Evolutionary conservation across 495 filamentous ascomycete species (phyloP).

Genomic region (Podospora sp.): DNA sequence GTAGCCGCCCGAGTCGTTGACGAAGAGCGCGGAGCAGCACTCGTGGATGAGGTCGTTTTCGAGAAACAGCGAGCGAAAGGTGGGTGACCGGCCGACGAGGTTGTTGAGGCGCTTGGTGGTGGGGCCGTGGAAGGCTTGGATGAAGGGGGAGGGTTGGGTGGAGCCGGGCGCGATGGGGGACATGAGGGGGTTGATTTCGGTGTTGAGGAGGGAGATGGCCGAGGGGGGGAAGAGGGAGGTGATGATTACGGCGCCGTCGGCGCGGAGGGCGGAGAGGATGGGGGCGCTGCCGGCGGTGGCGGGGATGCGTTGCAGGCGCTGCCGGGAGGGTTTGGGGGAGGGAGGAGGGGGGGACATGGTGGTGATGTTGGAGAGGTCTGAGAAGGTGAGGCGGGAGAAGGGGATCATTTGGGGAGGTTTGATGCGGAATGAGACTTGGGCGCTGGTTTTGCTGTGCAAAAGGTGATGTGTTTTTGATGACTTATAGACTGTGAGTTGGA

Average conservation of each 20-base stretch:
- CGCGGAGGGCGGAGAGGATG: conserved; percentile 15
- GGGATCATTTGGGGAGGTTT: neutral
- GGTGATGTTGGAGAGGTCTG: neutral
- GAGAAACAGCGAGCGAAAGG: conserved; percentile 17
- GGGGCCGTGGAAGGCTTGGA: conserved; percentile 19
- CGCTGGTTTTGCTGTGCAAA: neutral
- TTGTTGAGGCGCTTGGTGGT: conserved; percentile 20
- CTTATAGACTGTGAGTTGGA: neutral
- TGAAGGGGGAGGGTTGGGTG: conserved; percentile 11
- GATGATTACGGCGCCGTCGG: conserved; percentile 21
- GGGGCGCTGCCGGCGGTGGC: conserved; percentile 1
- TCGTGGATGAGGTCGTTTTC: conserved; percentile 19
- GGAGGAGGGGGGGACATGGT: neutral
- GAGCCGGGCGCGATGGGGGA: conserved; percentile 1
- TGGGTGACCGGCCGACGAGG: conserved; percentile 8
- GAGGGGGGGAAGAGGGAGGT: conserved; percentile 14
- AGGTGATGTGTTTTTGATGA: no score
- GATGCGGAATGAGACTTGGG: no score
- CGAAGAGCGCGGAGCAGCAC: conserved; percentile 11
- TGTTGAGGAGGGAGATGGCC: conserved; percentile 6
- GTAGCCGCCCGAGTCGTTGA: conserved; percentile 19
- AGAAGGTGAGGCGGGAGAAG: neutral
- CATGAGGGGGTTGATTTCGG: conserved; percentile 8
- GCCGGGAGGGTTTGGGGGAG: neutral
- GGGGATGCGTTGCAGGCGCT: neutral